Conservation (phyloP, 257 asterid genomes). For the Thymus mandschuricus region DNA sequence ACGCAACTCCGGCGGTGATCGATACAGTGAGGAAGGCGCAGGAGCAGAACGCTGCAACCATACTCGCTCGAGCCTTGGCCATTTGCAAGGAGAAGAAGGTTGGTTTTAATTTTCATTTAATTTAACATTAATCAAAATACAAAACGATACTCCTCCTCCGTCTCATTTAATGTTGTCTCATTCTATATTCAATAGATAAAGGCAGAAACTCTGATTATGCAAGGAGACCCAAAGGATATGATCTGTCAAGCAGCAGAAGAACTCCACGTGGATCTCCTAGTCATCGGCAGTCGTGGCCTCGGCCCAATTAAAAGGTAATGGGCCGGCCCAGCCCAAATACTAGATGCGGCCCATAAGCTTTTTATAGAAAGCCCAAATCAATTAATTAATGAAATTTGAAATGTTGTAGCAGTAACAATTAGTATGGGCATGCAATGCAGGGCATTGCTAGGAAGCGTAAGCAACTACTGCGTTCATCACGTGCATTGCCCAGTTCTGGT, state of each 20-base stretch:
- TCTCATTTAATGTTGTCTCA: too few species aligned
- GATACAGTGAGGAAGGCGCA: conserved; percentile 64
- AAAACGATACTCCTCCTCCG: too few species aligned
- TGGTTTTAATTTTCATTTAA: background rate
- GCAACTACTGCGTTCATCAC: conserved; percentile 58
- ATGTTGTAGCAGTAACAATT: too few species aligned
- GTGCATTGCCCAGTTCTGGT: conserved; percentile 53
- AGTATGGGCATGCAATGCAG: conserved; percentile 30
- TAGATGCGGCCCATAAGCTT: background rate
- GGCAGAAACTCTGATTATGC: conserved; percentile 65
- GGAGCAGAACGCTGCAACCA: conserved; percentile 46
- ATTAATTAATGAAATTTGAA: too few species aligned
- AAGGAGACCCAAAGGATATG: conserved; percentile 77
- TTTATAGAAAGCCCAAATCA: too few species aligned
- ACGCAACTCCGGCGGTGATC: conserved; percentile 49
- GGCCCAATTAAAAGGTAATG: conserved; percentile 69
- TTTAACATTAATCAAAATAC: too few species aligned
- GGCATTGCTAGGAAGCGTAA: conserved; percentile 62
- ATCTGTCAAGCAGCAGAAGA: conserved; percentile 69
- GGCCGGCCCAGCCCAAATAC: background rate
- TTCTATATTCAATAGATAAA: too few species aligned
- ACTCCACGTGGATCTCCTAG: conserved; percentile 62
- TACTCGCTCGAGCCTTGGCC: conserved; percentile 55
- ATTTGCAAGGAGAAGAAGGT: conserved; percentile 63
- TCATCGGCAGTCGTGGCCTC: conserved; percentile 79